Base-by-base conservation (phyloP, 805 yeast species). In the Starmera quercuum region DNA sequence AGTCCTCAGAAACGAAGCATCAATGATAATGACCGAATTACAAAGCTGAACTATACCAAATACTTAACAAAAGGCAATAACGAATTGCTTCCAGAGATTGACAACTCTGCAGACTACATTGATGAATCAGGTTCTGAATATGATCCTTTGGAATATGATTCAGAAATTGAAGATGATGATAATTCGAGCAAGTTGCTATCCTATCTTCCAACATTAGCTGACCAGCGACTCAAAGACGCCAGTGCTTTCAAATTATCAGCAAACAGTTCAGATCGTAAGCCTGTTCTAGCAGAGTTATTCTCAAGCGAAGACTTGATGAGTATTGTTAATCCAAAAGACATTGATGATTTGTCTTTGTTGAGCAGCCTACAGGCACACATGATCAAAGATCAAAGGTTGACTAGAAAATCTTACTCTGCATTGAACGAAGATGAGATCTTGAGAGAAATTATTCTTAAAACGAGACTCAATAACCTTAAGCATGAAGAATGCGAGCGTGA, bases 391-490 rank as follows among this genome's bases (percentile, higher is more conserved):
- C 30, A 33, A 23, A 42, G 59, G 24, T 33, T 63, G 4, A 64
- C 70, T 3, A 51, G 69, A 35, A 49, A 61, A 1, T 45, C 51
- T 33, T 63, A 58, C 38, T 46, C 54, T 6, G 32, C 45, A 6
- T 15, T 48, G n/a, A 53, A 59, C 20, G 45, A 52, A 25, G 52
- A 55, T n/a, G 48, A 40, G 0, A 24, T 62, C 0, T 29, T 62
- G 2, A 42, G 38, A 4, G 63, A 60, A 20, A 43, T 59, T 0
- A 44, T 54, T 4, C 25, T 44, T 1, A 40, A 51, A 21, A 41
- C 44, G 13, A 40, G 71, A 49, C 40, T 5, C 40, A 59, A 26
- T 49, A 46, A 10, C 26, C 16, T 25, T 35, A 16, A 32, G 8
- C 26, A 36, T 9, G 48, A 46, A 7, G 49, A 45, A 12, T 54